Base-by-base conservation (phyloP, 2,329 filamentous ascomycete species). In the Venturiaceae sp. region DNA sequence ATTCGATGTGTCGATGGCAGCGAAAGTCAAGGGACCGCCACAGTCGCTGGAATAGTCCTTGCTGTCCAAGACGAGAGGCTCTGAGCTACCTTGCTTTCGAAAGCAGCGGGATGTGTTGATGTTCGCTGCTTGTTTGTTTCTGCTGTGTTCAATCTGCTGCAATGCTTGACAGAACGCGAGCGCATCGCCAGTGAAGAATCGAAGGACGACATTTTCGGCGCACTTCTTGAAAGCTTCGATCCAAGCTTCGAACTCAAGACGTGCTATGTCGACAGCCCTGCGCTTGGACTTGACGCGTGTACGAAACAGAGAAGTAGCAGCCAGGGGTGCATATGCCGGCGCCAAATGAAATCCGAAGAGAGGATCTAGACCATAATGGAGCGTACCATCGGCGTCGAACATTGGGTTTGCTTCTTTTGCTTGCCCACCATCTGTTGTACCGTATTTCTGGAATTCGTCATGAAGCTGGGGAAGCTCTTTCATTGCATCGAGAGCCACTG, bases 1-100 rank as follows among this genome's bases (percentile, higher is more conserved):
- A 56, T 76, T 77, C 57, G 66, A 81, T 0, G 80, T 82, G 61
- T 86, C 81, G 57, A 86, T 80, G 3, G 80, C 70, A 63, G 84
- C 76, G 63, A 85, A 86, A 3, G 58, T 47, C 4, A 62, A 67
- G 0, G 79, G 77, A 0, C 72, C 76, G 14, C 58, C 54, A 1
- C 66, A 65, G n/a, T 52, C 34, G 19, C 52, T n/a, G 3, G 5
- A n/a, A 62, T 83, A 83, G 3, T 73, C 71, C 1, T 60, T 60
- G 1, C 65, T 50, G 52, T 81, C 75, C 4, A 84, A 69, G 1
- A 66, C 59, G 3, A 83, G 65, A 1, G 68, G 64, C 8, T 70
- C 68, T 16, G 68, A 65, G 37, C 76, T 71, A 60, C 72, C 72
- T 16, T 72, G 71, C 23, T 71, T 70, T 53, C 75, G 71, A 63